Base-by-base conservation (phyloP, 2,329 filamentous ascomycete species). In the Teratosphaeria nubilosa region DNA sequence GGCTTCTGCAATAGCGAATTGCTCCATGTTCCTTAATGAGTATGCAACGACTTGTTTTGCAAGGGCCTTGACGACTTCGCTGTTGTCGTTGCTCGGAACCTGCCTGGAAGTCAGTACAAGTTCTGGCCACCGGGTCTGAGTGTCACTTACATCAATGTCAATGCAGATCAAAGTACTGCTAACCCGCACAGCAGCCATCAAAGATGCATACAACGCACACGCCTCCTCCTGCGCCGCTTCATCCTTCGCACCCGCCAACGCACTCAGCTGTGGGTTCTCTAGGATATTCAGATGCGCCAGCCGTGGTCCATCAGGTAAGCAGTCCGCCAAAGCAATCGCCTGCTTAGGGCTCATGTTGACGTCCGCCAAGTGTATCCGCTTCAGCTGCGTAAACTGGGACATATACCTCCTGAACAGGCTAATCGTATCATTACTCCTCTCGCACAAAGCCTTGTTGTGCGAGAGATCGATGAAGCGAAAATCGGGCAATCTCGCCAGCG, bases 41-140 rank as follows among this genome's bases (percentile, higher is more conserved):
- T 96, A 96, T 0, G 90, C 92, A 51, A 96, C 86, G n/a, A 96
- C 88, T 72, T 96, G 91, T 68, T 92, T 95, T 0, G 91, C 91
- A 65, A 96, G 80, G 2, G 91, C 91, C 73, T 91, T 95, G 66
- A 96, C 88, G 25, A 96, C 83, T 70, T 96, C 94, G 57, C 88
- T 90, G n/a, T 87, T 88, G 58, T 90, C 85, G 24, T 85, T 79
- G 32, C 81, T 85, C 0, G 92, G 94, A 1, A 95, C 70, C 70
- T 73, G 58, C 22, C 41, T 5, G n/a, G 10, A 22, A 20, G 20
- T 37, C 56, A 51, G 22, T 51, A 27, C 27, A 50, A 51, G 52
- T 63, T 50, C 59, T 58, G 56, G 48, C 31, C 10, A 16, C 25
- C 14, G 20, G 50, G 54, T 25, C 20, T 16, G n/a, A 20, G 37